phyloP scores from a whole-genome alignment of 768 basidiomycete genomes.

The Lepiota subincarnata region DNA sequence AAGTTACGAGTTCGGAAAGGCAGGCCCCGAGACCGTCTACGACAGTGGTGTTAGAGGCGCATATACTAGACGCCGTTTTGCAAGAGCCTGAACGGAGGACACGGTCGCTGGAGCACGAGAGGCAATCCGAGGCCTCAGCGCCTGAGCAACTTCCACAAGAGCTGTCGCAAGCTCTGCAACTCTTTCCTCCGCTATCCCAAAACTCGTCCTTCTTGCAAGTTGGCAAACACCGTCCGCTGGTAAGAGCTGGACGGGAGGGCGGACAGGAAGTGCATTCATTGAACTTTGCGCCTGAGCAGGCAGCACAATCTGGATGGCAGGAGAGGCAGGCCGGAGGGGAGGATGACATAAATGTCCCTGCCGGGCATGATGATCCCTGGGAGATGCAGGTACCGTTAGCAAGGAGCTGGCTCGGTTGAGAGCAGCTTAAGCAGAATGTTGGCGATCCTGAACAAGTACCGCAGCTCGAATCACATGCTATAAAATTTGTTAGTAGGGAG shows the following conservation, averaged over 20 bases:
- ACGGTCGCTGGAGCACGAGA: constrained; percentile 60
- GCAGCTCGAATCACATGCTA: constrained; percentile 73
- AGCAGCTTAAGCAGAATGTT: constrained; percentile 70
- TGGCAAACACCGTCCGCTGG: constrained; percentile 69
- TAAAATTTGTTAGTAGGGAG: not conserved
- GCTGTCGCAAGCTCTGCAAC: constrained; percentile 65
- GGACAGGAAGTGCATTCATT: constrained; percentile 75
- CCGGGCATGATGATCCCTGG: constrained; percentile 55
- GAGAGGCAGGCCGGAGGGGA: constrained; percentile 62
- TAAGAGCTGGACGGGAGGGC: constrained; percentile 62
- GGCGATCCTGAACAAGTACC: constrained; percentile 63
- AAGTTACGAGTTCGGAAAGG: constrained; percentile 62
- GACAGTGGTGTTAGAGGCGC: constrained; percentile 52
- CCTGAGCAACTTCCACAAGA: constrained; percentile 78
- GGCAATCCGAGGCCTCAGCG: constrained; percentile 61
- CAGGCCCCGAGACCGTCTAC: constrained; percentile 75
- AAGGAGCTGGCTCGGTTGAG: constrained; percentile 55
- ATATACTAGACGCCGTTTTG: constrained; percentile 32
- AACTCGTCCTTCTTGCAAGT: constrained; percentile 69
- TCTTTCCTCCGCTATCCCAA: constrained; percentile 51
- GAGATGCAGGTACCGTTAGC: constrained; percentile 64
- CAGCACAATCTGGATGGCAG: constrained; percentile 81
- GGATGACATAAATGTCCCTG: constrained; percentile 60
- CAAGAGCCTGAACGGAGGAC: constrained; percentile 70
- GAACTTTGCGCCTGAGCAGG: constrained; percentile 69